Percentiles rank a stretch among this genome's conserved stretches.
Evolutionary conservation across 2,329 filamentous ascomycete genomes (phyloP).

Genomic region (Aspergillus uvarum): DNA sequence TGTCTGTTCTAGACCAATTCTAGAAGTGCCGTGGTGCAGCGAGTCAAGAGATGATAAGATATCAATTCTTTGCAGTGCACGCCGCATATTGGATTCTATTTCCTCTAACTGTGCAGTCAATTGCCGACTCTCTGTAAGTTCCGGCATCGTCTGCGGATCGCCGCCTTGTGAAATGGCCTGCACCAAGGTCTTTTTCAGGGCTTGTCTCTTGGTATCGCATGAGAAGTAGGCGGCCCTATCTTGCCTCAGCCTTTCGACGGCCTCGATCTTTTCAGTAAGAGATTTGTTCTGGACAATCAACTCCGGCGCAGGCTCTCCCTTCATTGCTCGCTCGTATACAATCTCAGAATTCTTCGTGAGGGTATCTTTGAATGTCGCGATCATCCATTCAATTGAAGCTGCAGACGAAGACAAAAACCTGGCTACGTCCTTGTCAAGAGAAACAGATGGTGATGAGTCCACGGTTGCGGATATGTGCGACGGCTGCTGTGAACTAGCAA

Average conservation of each 20-base stretch:
- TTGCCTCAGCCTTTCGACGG: constrained; percentile 35
- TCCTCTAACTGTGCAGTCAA: constrained; percentile 35
- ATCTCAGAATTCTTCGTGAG: constrained; percentile 38
- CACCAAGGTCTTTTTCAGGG: constrained; percentile 39
- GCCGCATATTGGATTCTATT: constrained; percentile 35
- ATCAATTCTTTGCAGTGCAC: constrained; percentile 33
- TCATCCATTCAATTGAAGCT: constrained; percentile 26
- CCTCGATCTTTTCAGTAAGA: constrained; percentile 38
- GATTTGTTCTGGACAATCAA: constrained; percentile 37
- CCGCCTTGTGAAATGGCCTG: constrained; percentile 35
- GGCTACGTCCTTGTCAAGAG: constrained; percentile 26
- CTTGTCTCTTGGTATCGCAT: constrained; percentile 32
- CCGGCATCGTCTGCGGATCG: constrained; percentile 32
- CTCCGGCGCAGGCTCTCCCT: constrained; percentile 34
- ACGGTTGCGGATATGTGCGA: constrained; percentile 6
- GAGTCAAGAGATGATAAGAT: constrained; percentile 23
- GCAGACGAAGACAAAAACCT: constrained; percentile 35
- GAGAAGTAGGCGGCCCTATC: constrained; percentile 28
- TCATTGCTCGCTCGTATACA: constrained; percentile 40
- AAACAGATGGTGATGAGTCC: constrained; percentile 12
- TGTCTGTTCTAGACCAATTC: not conserved
- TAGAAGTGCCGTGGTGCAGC: not conserved
- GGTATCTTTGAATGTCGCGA: constrained; percentile 31
- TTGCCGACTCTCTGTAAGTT: constrained; percentile 35
- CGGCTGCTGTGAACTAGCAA: constrained; percentile 14